phyloP scores from a whole-genome alignment of 805 yeast species.

The Alloascoidea africana region DNA sequence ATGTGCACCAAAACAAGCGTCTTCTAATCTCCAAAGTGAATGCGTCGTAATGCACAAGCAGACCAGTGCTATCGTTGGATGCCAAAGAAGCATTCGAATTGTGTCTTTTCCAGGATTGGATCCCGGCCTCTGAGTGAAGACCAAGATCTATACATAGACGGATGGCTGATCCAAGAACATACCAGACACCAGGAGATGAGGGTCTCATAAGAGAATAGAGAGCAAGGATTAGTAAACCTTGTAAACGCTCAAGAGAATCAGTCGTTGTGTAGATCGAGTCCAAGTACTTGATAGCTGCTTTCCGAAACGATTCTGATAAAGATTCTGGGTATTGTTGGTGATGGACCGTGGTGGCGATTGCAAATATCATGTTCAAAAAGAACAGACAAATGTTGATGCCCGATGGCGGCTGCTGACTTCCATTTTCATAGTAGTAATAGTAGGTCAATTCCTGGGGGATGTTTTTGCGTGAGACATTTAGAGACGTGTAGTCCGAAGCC shows the following conservation, averaged over 20 bases:
- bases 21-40: constrained; percentile 55
- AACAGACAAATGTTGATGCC: constrained; percentile 23
- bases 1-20: constrained; percentile 80
- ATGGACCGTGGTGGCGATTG: constrained; percentile 64
- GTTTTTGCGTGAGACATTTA: constrained; percentile 17
- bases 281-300: constrained; percentile 44
- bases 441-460: neutral
- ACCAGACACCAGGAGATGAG: constrained; percentile 88
- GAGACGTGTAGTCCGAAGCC: constrained; percentile 40
- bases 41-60: constrained; percentile 25
- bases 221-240: constrained; percentile 54
- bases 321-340: constrained; percentile 51
- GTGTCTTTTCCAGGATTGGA: constrained; percentile 10
- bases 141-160: constrained; percentile 77
- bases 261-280: constrained; percentile 40
- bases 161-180: constrained; percentile 65
- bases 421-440: constrained; percentile 6
- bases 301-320: constrained; percentile 54
- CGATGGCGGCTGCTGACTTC: constrained; percentile 2
- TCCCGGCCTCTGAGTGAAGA: constrained; percentile 48
- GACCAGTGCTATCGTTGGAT: neutral
- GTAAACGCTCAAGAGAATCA: constrained; percentile 57
- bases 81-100: neutral
- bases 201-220: constrained; percentile 79
- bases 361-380: constrained; percentile 64